These are phyloP conservation scores for Candida broadrunensis DNA, from an alignment of 805 yeast genomes.

Conservation along the genomic window DNA sequence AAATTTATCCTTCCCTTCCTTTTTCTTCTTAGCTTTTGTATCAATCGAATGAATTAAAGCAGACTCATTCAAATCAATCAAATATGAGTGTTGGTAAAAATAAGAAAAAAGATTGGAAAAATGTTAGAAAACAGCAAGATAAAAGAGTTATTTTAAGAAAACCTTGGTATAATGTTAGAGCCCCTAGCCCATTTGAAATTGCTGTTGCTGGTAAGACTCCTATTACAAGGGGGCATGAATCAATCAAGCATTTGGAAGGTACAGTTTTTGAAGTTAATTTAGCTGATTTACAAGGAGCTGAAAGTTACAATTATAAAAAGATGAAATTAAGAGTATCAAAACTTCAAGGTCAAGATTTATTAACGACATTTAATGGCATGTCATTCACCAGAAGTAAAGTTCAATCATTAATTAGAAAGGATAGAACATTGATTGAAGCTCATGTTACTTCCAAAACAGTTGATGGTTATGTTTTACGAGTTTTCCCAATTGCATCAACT, in stretches of 20 bases:
- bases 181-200: slow-evolving; percentile 95
- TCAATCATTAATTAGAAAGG: slow-evolving; percentile 93
- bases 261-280: slow-evolving; percentile 89
- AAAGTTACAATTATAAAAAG: slow-evolving; percentile 95
- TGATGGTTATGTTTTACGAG: slow-evolving; percentile 92
- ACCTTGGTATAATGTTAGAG: slow-evolving; percentile 96
- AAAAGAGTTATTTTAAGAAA: slow-evolving; percentile 97
- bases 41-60: no score
- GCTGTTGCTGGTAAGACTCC: slow-evolving; percentile 96
- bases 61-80: no score
- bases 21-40: no score
- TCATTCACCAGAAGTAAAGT: slow-evolving; percentile 95
- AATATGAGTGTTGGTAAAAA: slow-evolving; percentile 82
- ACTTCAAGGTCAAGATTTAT: slow-evolving; percentile 94
- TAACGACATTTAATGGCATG: slow-evolving; percentile 98
- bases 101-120: slow-evolving; percentile 49
- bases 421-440: slow-evolving; percentile 96
- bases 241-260: slow-evolving; percentile 94
- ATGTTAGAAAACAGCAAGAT: slow-evolving; percentile 70
- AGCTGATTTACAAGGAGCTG: slow-evolving; percentile 95
- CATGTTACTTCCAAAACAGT: slow-evolving; percentile 95
- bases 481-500: slow-evolving; percentile 95
- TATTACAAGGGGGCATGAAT: slow-evolving; percentile 95
- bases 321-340: slow-evolving; percentile 94
- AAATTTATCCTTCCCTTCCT: no score